A percentile compares a stretch with the other conserved stretches of the same genome.
phyloP scores from a whole-genome alignment of 768 basidiomycete species.

The Scleroderma bovista region DNA sequence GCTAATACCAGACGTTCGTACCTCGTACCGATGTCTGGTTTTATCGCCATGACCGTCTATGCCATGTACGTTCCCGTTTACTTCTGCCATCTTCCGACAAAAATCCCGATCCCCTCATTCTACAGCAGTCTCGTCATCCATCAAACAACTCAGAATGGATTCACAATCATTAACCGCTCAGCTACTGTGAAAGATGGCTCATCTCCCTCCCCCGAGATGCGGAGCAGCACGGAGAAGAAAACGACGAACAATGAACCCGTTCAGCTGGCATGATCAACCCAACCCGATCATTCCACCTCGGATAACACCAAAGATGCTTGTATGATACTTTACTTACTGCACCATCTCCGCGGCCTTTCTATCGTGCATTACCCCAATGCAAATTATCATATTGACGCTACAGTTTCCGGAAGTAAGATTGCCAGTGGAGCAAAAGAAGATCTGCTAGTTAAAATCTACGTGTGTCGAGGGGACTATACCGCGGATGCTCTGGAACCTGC shows the following conservation, averaged over 20 bases:
- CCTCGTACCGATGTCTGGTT: conserved; percentile 55
- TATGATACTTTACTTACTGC: neutral
- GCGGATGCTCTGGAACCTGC: conserved; percentile 75
- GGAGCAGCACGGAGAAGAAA: neutral
- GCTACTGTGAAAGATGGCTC: conserved; percentile 11
- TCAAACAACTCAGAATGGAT: conserved; percentile 43
- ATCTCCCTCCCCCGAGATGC: neutral
- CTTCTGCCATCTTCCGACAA: neutral
- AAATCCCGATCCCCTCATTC: neutral
- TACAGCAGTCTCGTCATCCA: conserved; percentile 48
- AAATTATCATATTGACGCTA: neutral
- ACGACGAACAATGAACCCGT: neutral
- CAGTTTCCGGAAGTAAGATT: neutral
- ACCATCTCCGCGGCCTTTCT: neutral
- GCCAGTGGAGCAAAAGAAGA: neutral
- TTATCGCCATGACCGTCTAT: conserved; percentile 52
- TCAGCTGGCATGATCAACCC: neutral
- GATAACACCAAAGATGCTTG: neutral
- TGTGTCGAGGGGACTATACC: conserved; percentile 36
- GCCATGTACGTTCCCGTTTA: conserved; percentile 39
- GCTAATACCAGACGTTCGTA: conserved; percentile 49
- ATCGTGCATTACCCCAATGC: neutral
- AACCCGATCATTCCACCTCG: neutral
- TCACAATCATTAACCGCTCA: conserved; percentile 43
- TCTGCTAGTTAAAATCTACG: neutral